These are phyloP conservation scores for Inga leiocalycina DNA, from an alignment of 306 rosid genomes.

Conservation along the genomic window DNA sequence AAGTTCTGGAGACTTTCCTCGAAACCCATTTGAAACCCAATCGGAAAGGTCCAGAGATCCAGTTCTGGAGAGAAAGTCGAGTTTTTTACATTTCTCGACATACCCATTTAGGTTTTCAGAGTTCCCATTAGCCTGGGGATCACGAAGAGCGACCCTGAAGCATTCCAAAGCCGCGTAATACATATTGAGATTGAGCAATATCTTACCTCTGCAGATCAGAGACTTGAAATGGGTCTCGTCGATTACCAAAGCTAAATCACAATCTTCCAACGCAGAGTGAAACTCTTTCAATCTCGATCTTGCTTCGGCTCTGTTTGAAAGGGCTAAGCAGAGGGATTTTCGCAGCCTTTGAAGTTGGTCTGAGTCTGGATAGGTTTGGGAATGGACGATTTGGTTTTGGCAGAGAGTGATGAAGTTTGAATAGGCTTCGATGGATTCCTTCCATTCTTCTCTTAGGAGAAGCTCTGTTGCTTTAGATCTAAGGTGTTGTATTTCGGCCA, in stretches of 20 bases:
- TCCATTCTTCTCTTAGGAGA: constrained; percentile 88
- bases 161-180: constrained; percentile 66
- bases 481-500: constrained; percentile 65
- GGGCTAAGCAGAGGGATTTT: constrained; percentile 71
- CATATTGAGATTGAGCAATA: constrained; percentile 63
- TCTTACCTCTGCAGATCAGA: constrained; percentile 81
- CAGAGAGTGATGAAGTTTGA: constrained; percentile 65
- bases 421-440: constrained; percentile 53
- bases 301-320: constrained; percentile 83
- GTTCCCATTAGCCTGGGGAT: constrained; percentile 53
- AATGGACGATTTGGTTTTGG: constrained; percentile 38
- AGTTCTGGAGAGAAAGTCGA: constrained; percentile 62
- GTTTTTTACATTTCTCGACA: constrained; percentile 71
- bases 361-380: constrained; percentile 23
- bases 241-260: constrained; percentile 64
- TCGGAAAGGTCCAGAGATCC: constrained; percentile 82
- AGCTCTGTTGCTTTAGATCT: constrained; percentile 88
- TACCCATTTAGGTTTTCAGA: constrained; percentile 55
- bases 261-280: constrained; percentile 58
- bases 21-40: constrained; percentile 66
- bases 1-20: constrained; percentile 67
- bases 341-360: constrained; percentile 47
- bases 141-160: constrained; percentile 57
- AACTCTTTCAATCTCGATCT: constrained; percentile 60
- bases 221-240: constrained; percentile 78